phyloP scores from a whole-genome alignment of 2,329 filamentous ascomycete species.

The Pyricularia sp. region DNA sequence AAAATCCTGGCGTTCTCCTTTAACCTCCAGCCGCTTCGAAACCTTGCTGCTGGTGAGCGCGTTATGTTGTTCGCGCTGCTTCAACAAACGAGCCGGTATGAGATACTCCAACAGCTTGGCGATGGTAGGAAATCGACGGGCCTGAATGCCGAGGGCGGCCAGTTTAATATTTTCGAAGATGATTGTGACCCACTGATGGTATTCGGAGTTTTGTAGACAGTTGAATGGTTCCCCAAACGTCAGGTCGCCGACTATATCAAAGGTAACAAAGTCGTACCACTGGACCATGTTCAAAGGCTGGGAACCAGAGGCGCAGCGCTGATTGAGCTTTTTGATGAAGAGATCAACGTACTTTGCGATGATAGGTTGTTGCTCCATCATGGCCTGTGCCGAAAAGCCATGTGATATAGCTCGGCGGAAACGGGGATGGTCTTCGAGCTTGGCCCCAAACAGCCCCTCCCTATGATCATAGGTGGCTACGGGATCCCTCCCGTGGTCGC shows the following conservation, averaged over 20 bases:
- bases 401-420: conserved; percentile 12
- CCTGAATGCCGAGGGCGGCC: not conserved
- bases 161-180: conserved; percentile 5
- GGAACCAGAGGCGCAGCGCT: conserved; percentile 6
- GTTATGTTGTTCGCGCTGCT: too few relatives aligned
- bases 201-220: conserved; percentile 6
- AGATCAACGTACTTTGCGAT: conserved; percentile 10
- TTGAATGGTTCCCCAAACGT: conserved; percentile 10
- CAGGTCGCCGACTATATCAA: conserved; percentile 11
- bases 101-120: too few relatives aligned
- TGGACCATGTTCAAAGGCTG: conserved; percentile 10
- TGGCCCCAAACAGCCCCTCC: conserved; percentile 11
- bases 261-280: conserved; percentile 14
- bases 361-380: conserved; percentile 13
- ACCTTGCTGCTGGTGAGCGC: too few relatives aligned
- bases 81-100: too few relatives aligned
- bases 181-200: conserved; percentile 11
- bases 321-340: conserved; percentile 9
- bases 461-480: not conserved
- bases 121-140: too few relatives aligned
- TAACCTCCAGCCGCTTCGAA: too few relatives aligned
- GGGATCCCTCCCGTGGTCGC: not conserved
- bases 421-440: conserved; percentile 13
- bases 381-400: conserved; percentile 15
- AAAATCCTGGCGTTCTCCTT: too few relatives aligned